These are phyloP conservation scores for Aristolochia contorta DNA, from an alignment of 164 flowering plant genomes.

Conservation along the genomic window DNA sequence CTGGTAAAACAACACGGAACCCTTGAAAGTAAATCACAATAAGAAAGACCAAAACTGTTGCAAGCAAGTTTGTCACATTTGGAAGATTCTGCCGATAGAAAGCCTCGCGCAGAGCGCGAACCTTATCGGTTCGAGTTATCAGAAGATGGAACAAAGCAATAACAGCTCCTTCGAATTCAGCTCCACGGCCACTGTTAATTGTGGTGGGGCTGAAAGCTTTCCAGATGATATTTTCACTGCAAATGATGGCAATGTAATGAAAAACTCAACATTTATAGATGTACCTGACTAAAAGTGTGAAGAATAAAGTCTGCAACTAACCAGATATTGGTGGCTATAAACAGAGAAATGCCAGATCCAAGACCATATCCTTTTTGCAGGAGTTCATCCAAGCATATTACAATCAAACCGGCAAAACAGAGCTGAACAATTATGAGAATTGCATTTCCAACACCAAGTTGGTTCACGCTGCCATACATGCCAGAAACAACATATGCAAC, in stretches of 20 bases:
- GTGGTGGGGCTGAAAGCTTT: slow-evolving; percentile 52
- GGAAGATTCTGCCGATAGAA: slow-evolving; percentile 43
- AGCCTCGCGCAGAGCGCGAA: slow-evolving; percentile 40
- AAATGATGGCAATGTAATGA: neutral
- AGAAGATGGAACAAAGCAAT: slow-evolving; percentile 36
- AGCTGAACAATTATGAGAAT: slow-evolving; percentile 44
- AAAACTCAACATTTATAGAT: neutral
- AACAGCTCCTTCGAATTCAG: slow-evolving; percentile 44
- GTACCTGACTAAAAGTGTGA: neutral
- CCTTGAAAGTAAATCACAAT: slow-evolving; percentile 48
- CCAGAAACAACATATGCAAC: slow-evolving; percentile 48
- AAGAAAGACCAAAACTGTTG: slow-evolving; percentile 35
- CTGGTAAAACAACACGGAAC: slow-evolving; percentile 44
- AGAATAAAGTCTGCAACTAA: slow-evolving; percentile 3
- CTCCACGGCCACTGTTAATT: slow-evolving; percentile 38
- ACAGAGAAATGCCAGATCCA: slow-evolving; percentile 42
- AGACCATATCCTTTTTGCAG: slow-evolving; percentile 46
- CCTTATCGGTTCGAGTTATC: slow-evolving; percentile 35
- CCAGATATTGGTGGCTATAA: slow-evolving; percentile 47
- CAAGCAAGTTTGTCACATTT: slow-evolving; percentile 35
- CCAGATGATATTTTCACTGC: slow-evolving; percentile 45
- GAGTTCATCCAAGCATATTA: slow-evolving; percentile 43
- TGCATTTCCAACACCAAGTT: slow-evolving; percentile 48
- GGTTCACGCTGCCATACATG: slow-evolving; percentile 44
- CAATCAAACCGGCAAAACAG: slow-evolving; percentile 46